Conservation (phyloP, 257 asterid genomes). For the Solanum chilense region DNA sequence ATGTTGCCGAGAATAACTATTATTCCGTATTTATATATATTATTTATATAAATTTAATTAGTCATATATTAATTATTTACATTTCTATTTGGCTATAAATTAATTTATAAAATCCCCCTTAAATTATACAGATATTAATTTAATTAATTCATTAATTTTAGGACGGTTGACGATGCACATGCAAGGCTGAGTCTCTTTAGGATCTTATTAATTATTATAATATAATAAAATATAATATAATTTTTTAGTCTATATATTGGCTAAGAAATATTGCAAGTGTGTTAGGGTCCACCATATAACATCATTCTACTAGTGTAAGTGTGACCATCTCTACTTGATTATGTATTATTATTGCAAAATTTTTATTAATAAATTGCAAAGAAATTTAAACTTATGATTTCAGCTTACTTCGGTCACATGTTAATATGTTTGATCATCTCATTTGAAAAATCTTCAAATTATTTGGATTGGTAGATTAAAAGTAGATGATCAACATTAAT, state of each 20-base stretch:
- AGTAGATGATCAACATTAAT: not conserved
- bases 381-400: not conserved
- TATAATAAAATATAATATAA: too few species aligned
- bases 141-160: not conserved
- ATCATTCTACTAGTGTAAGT: conserved; percentile 8
- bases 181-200: conserved; percentile 29
- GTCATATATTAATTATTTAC: too few species aligned
- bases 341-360: not conserved
- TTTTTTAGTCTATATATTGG: not conserved
- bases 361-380: not conserved
- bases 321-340: not conserved
- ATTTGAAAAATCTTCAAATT: not conserved
- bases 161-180: conserved; percentile 32
- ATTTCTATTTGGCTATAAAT: not conserved
- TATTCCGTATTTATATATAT: too few species aligned
- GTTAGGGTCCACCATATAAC: conserved; percentile 5
- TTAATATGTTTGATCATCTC: not conserved
- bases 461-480: not conserved
- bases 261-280: not conserved
- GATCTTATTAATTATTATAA: not conserved
- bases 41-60: too few species aligned
- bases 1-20: too few species aligned
- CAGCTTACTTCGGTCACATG: not conserved
- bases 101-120: not conserved
- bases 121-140: not conserved